phyloP scores from a whole-genome alignment of 2,329 filamentous ascomycete genomes.

The Aspergillus sp. region DNA sequence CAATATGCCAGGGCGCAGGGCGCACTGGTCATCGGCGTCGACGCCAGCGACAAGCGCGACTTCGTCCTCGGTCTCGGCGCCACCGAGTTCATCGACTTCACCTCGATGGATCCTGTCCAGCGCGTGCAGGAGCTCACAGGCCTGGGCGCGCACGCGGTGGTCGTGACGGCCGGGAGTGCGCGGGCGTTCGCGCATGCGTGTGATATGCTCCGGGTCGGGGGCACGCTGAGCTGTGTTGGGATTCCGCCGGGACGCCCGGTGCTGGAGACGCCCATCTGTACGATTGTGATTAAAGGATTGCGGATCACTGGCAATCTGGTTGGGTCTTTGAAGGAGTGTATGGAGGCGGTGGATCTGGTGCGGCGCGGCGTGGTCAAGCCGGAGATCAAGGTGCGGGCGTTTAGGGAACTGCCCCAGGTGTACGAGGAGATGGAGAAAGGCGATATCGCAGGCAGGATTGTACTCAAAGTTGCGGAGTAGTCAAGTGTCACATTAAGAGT shows the following conservation, averaged over 20 bases:
- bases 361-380: constrained; percentile 42
- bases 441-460: constrained; percentile 42
- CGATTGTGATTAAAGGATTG: constrained; percentile 47
- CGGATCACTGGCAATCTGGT: constrained; percentile 45
- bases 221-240: constrained; percentile 44
- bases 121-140: constrained; percentile 37
- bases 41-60: constrained; percentile 39
- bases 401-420: constrained; percentile 40
- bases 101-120: constrained; percentile 30
- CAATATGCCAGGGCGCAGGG: constrained; percentile 45
- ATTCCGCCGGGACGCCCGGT: constrained; percentile 40
- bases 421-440: constrained; percentile 47
- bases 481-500: background rate
- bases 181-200: constrained; percentile 42
- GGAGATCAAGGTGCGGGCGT: constrained; percentile 40
- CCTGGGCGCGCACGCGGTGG: constrained; percentile 40
- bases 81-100: constrained; percentile 42
- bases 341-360: constrained; percentile 47
- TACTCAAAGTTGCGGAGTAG: constrained; percentile 38
- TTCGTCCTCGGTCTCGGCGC: constrained; percentile 41
- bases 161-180: constrained; percentile 43
- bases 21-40: constrained; percentile 43
- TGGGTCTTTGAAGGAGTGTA: constrained; percentile 45
- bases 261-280: constrained; percentile 41
- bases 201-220: constrained; percentile 45